Evolutionary conservation across 2,329 filamentous ascomycete species (phyloP).

Genomic region (Lachnellula subtilissima): DNA sequence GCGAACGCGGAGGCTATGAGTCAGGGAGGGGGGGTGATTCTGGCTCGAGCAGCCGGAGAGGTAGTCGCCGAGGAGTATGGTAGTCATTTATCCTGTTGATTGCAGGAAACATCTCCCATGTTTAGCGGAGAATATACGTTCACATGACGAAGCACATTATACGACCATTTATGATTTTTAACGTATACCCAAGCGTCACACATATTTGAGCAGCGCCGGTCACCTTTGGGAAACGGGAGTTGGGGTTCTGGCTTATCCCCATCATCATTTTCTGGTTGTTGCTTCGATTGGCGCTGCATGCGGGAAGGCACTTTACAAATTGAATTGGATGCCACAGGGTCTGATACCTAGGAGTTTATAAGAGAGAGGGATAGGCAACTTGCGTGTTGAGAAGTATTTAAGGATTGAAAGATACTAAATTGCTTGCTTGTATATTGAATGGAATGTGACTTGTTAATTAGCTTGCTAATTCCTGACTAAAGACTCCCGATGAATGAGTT

Average conservation of each 20-base stretch:
- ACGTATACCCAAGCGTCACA: constrained; percentile 15
- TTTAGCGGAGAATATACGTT: constrained; percentile 14
- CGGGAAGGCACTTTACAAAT: constrained; percentile 18
- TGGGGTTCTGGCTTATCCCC: constrained; percentile 5
- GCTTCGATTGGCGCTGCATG: not conserved
- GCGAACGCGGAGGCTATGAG: constrained; percentile 23
- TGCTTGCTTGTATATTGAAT: not conserved
- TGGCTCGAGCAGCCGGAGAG: constrained; percentile 26
- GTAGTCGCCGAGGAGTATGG: constrained; percentile 27
- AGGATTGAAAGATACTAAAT: not conserved
- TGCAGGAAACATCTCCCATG: not conserved
- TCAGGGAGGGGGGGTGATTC: constrained; percentile 26
- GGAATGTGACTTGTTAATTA: not conserved
- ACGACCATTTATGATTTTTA: constrained; percentile 21
- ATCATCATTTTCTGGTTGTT: constrained; percentile 6
- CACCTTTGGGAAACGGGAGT: constrained; percentile 11
- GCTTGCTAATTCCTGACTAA: not conserved
- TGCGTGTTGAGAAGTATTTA: not conserved
- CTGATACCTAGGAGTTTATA: constrained; percentile 27
- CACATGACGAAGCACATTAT: constrained; percentile 20
- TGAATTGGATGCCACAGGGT: constrained; percentile 23
- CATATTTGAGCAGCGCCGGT: constrained; percentile 10
- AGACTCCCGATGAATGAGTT: too few relatives aligned
- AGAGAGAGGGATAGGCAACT: constrained; percentile 15
- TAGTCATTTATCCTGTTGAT: not conserved